Conservation (phyloP, 805 yeast species). For the Maudiozyma serrabonitensis region DNA sequence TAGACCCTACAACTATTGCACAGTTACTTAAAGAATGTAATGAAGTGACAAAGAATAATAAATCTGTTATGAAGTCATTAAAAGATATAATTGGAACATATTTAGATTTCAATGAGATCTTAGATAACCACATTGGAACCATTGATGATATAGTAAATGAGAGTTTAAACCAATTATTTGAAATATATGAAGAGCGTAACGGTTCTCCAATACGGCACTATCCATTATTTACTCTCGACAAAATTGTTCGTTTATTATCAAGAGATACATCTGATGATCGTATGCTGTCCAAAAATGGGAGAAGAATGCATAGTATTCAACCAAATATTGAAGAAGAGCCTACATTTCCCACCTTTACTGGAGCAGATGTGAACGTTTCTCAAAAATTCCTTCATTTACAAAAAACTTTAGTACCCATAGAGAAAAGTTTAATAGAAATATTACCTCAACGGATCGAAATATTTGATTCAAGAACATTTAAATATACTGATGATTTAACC, state of each 20-base stretch:
- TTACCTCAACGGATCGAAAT: conserved; percentile 41
- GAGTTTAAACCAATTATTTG: conserved; percentile 30
- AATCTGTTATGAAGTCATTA: conserved; percentile 15
- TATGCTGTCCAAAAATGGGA: background rate
- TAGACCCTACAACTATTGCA: conserved; percentile 13
- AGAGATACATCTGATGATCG: conserved; percentile 10
- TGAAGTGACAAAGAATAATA: conserved; percentile 26
- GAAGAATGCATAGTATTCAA: background rate
- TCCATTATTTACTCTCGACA: conserved; percentile 30
- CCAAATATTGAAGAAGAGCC: conserved; percentile 8
- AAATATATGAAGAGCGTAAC: conserved; percentile 31
- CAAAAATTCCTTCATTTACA: conserved; percentile 35
- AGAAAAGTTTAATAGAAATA: conserved; percentile 40
- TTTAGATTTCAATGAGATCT: conserved; percentile 37
- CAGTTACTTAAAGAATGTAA: conserved; percentile 28
- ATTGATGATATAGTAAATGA: conserved; percentile 32
- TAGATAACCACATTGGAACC: conserved; percentile 33
- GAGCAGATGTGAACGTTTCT: conserved; percentile 33
- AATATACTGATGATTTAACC: conserved; percentile 15
- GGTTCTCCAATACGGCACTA: conserved; percentile 35
- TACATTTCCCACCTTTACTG: conserved; percentile 33
- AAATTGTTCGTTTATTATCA: conserved; percentile 26
- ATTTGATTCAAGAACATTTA: conserved; percentile 29
- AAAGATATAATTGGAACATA: conserved; percentile 33
- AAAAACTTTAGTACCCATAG: conserved; percentile 39